Evolutionary conservation across 805 yeast genomes (phyloP).

Genomic region (Suhomyces tanzawaensis): DNA sequence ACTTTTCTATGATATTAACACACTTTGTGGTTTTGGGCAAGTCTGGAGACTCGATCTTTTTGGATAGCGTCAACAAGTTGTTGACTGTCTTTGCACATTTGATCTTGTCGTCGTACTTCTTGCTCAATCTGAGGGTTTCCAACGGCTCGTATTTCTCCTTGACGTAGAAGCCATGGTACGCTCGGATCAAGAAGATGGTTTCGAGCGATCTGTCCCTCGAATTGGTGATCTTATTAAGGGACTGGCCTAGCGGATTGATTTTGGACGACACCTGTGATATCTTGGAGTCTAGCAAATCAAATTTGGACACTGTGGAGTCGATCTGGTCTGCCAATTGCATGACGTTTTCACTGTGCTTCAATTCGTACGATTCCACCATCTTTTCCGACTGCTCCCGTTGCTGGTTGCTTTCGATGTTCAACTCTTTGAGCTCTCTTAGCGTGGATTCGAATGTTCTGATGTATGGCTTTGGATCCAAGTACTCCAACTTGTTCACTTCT

Average conservation of each 20-base stretch:
- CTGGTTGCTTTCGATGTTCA: conserved; percentile 54
- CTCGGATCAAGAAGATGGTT: conserved; percentile 68
- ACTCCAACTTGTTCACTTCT: conserved; percentile 50
- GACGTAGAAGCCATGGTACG: conserved; percentile 75
- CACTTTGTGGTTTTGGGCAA: conserved; percentile 43
- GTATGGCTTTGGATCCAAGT: conserved; percentile 89
- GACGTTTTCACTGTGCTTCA: conserved; percentile 66
- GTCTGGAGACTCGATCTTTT: conserved; percentile 58
- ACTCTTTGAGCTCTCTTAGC: conserved; percentile 61
- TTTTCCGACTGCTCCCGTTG: conserved; percentile 52
- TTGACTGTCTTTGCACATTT: conserved; percentile 69
- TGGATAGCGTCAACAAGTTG: conserved; percentile 61
- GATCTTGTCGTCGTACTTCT: conserved; percentile 48
- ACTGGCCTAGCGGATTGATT: conserved; percentile 68
- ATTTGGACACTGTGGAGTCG: conserved; percentile 44
- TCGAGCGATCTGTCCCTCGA: conserved; percentile 71
- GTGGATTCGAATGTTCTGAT: conserved; percentile 91
- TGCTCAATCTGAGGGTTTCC: conserved; percentile 52
- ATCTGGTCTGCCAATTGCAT: conserved; percentile 51
- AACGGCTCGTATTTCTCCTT: conserved; percentile 54
- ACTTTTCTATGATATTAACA: conserved; percentile 54
- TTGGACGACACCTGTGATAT: conserved; percentile 57
- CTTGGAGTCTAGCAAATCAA: conserved; percentile 48
- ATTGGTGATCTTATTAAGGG: conserved; percentile 62
- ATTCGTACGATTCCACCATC: conserved; percentile 59